Percentiles rank a stretch among this genome's conserved stretches.
phyloP scores from a whole-genome alignment of 495 filamentous ascomycete species.

The Aspergillus nanangensis region DNA sequence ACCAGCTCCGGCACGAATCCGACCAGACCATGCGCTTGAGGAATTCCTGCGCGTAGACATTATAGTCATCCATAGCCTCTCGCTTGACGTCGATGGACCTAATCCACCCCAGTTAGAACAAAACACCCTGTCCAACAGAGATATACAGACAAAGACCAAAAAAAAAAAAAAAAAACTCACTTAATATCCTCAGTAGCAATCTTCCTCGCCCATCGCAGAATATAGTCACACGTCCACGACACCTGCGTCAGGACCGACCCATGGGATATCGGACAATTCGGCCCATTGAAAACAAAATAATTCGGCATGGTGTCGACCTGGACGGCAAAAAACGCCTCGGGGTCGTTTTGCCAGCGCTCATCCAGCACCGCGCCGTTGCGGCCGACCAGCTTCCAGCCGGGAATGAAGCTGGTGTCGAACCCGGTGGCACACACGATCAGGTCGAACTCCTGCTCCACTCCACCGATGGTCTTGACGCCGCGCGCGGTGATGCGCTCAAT shows the following conservation, averaged over 20 bases:
- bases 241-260: conserved; percentile 50
- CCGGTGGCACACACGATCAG: conserved; percentile 48
- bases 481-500: conserved; percentile 46
- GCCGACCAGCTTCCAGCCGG: conserved; percentile 29
- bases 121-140: background rate
- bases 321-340: conserved; percentile 34
- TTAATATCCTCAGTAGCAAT: conserved; percentile 41
- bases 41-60: conserved; percentile 30
- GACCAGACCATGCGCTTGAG: conserved; percentile 41
- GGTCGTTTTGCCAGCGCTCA: conserved; percentile 17
- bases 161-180: conserved; percentile 6
- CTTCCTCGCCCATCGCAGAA: conserved; percentile 38
- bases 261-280: conserved; percentile 48
- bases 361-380: conserved; percentile 22
- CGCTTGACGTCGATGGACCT: conserved; percentile 28
- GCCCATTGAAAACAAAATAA: conserved; percentile 50
- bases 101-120: conserved; percentile 4
- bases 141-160: background rate
- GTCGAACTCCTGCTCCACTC: conserved; percentile 29
- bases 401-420: conserved; percentile 38
- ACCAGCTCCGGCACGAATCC: conserved; percentile 40
- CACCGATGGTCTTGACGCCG: conserved; percentile 32
- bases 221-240: conserved; percentile 41
- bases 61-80: conserved; percentile 32
- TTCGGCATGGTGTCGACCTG: conserved; percentile 38